Evolutionary conservation across 768 basidiomycete genomes (phyloP).

Genomic region (Lactifluus pinguis): DNA sequence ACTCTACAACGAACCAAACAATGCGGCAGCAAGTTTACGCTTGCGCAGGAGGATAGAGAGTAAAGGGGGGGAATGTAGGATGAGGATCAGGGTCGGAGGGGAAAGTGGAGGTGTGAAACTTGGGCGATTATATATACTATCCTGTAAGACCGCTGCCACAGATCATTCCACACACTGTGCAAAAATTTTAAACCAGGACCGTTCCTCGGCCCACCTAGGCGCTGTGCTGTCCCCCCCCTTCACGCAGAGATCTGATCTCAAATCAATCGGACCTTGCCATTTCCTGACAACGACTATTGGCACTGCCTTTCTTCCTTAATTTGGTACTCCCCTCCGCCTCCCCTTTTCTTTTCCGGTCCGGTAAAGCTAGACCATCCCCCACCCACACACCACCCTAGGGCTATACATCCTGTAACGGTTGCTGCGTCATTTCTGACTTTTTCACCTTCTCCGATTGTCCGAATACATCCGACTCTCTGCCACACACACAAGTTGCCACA

Average conservation of each 20-base stretch:
- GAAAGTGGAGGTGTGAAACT: background rate
- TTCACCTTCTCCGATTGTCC: background rate
- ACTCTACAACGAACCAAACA: background rate
- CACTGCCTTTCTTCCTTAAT: background rate
- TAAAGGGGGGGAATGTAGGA: background rate
- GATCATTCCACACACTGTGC: background rate
- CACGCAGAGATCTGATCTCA: background rate
- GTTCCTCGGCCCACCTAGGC: background rate
- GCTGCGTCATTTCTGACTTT: background rate
- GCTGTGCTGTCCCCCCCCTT: background rate
- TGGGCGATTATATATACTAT: background rate
- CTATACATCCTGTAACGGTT: background rate
- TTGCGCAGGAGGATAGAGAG: background rate
- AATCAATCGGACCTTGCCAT: constrained; percentile 9
- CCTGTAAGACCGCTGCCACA: background rate
- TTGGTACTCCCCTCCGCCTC: background rate
- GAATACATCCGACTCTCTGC: background rate
- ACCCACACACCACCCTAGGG: too few relatives aligned
- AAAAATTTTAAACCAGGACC: background rate
- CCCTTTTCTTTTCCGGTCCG: constrained; percentile 2
- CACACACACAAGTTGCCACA: background rate
- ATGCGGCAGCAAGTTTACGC: background rate
- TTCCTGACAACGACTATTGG: background rate
- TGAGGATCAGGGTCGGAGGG: constrained; percentile 15
- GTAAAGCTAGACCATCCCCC: background rate